A percentile compares a stretch with the other conserved stretches of the same genome.
Conservation (phyloP, 805 yeast species). For the Candida coleopterorum region DNA sequence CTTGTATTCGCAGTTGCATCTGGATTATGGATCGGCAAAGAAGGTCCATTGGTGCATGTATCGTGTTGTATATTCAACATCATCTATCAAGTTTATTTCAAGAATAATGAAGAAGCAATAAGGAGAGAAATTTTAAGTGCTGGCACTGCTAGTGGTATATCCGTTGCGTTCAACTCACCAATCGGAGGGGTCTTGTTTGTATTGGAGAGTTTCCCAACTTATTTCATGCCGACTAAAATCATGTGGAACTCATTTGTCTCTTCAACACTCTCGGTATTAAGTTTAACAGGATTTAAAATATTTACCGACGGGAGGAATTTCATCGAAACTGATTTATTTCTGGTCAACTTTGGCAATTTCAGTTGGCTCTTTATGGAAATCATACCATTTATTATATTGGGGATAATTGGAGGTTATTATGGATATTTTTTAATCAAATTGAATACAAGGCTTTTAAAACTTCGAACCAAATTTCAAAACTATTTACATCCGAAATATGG, state of each 20-base stretch:
- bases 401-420: constrained; percentile 63
- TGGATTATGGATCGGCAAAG: constrained; percentile 81
- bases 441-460: constrained; percentile 32
- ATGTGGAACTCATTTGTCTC: constrained; percentile 85
- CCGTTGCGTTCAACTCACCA: constrained; percentile 96
- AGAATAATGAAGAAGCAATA: constrained; percentile 53
- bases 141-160: constrained; percentile 96
- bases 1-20: constrained; percentile 64
- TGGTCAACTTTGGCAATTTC: constrained; percentile 63
- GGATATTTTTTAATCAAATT: constrained; percentile 52
- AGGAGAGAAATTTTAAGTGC: constrained; percentile 67
- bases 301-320: constrained; percentile 38
- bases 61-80: constrained; percentile 54
- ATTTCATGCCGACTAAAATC: constrained; percentile 55
- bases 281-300: constrained; percentile 40
- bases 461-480: constrained; percentile 28
- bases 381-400: constrained; percentile 67
- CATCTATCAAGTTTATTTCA: constrained; percentile 16
- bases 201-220: constrained; percentile 62
- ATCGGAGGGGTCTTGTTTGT: constrained; percentile 87
- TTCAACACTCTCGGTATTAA: constrained; percentile 66
- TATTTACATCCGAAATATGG: constrained; percentile 18
- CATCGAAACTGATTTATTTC: constrained; percentile 47
- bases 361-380: constrained; percentile 71
- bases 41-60: constrained; percentile 82